Base-by-base conservation (phyloP, 495 filamentous ascomycete genomes). In the Podospora comata region DNA sequence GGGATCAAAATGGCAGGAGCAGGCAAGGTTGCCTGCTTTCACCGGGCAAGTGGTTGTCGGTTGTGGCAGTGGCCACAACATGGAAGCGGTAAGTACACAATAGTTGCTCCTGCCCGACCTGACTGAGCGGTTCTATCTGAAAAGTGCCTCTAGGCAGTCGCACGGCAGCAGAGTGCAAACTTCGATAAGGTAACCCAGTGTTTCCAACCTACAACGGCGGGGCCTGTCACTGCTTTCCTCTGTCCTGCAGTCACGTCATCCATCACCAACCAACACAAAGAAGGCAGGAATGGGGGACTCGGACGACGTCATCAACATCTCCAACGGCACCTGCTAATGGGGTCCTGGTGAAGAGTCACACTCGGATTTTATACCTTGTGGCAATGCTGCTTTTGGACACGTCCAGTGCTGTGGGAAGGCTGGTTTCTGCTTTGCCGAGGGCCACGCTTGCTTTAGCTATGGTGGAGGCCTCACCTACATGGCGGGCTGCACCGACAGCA, bases 271-370 rank as follows among this genome's bases (percentile, higher is more conserved):
- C n/a, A n/a, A 4, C 20, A 19, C n/a, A 58, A 20, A 26, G 7
- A 20, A 15, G 55, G n/a, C 23, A 59, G 58, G 1, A 3, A 73
- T 73, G 64, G 20, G n/a, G 26, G 54, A 62, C 61, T 55, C 56
- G 5, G 62, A 73, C 60, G 32, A 18, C 19, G n/a, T 15, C 23
- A 4, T 65, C 66, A 48, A 48, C 54, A 74, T 80, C 62, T 78
- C 77, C 54, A 79, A 80, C 30, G 80, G 80, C 39, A 77, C 75
- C 54, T 82, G 80, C 69, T 78, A 71, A 57, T 75, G 58, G 7
- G 67, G 62, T n/a, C 48, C 30, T 5, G 65, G 66, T 5, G 57
- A 60, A 6, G 4, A 59, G 19, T 15, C 69, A 1, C 55, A 65
- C 2, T 7, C 62, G 0, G 53, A 60, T 0, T 81, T 76, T 56